Percentiles rank a stretch among this genome's conserved stretches.
Conservation (phyloP, 2,329 filamentous ascomycete species). For the Fusarium xylarioides region DNA sequence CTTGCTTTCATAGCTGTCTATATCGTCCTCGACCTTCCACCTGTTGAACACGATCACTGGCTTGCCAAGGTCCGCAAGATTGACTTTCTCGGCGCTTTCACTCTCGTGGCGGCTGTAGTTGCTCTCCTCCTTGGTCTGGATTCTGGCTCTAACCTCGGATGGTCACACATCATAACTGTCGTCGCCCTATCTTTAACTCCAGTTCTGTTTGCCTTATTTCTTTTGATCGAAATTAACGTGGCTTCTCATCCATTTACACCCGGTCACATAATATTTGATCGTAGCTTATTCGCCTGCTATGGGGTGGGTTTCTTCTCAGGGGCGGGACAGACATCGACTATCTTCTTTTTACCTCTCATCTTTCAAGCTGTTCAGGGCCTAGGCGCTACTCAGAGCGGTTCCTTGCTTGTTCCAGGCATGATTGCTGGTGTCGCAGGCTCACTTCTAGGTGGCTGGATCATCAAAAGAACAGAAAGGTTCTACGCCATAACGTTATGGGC, state of each 20-base stretch:
- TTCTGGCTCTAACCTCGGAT: constrained; percentile 75
- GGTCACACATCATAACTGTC: constrained; percentile 68
- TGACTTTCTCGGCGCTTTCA: constrained; percentile 76
- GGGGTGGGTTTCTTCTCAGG: constrained; percentile 77
- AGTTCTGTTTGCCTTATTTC: constrained; percentile 71
- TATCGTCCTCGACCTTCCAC: constrained; percentile 70
- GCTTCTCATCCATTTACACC: constrained; percentile 79
- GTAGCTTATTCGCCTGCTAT: constrained; percentile 72
- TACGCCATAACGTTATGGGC: constrained; percentile 72
- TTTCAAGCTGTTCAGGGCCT: constrained; percentile 77
- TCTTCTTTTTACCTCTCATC: constrained; percentile 82
- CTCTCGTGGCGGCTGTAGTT: constrained; percentile 72
- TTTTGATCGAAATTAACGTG: constrained; percentile 73
- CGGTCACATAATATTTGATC: constrained; percentile 75
- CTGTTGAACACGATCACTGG: constrained; percentile 69
- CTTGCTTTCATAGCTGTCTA: constrained; percentile 71
- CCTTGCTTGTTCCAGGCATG: constrained; percentile 74
- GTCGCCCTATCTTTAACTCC: constrained; percentile 64
- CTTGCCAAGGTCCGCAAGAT: constrained; percentile 71
- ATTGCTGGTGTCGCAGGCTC: constrained; percentile 69
- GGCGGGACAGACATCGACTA: constrained; percentile 61
- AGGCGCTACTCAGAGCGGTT: constrained; percentile 69
- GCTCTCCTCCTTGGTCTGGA: constrained; percentile 75
- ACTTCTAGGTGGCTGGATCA: constrained; percentile 70
- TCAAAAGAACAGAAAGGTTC: constrained; percentile 76